Base-by-base conservation (phyloP, 1,139 yeast species). In the Suhomyces terraborum region DNA sequence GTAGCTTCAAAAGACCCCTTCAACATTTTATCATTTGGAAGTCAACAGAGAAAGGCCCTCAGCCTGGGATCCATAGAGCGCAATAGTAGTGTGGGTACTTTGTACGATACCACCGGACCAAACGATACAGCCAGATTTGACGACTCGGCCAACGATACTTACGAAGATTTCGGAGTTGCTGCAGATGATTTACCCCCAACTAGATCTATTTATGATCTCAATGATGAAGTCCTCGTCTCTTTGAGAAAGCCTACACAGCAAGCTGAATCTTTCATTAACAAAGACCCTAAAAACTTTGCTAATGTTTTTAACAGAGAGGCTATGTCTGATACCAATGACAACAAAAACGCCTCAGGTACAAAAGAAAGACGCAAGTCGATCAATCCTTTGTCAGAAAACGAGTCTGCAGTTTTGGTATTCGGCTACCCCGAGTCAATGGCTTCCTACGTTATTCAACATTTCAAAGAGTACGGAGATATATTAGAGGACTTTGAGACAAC, bases 381-480 rank as follows among this genome's bases (percentile, higher is more conserved):
- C 13, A 60, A 59, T 43, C 61, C 67, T 8, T 49, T 62, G 43
- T 49, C 51, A 34, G 52, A 60, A 38, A 62, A 64, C 23, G 87
- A 80, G 45, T 70, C 80, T 35, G 88, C 95, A 0, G 86, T 93
- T 1, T 66, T 89, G 31, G 88, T 91, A 9, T 89, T 88, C 64
- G 98, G 98, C 1, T 91, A 88, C 60, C 89, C 95, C 1, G 93
- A 91, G 54, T 72, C 80, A 3, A 69, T 83, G 49, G 80, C 94
- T 4, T 73, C 76, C 34, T 75, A 77, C 30, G 80, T 93, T 1
- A 75, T 93, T 34, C 77, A 79, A 38, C 88, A 84, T 61, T 93
- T 91, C 56, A 74, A 83, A 32, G 84, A 84, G 51, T 88, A 84
- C 59, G 98, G 98, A 16, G 75, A 73, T 20, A 80, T 93, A 32